These are phyloP conservation scores for Solanum infundibuliforme DNA, from an alignment of 257 asterid species.

Conservation along the genomic window DNA sequence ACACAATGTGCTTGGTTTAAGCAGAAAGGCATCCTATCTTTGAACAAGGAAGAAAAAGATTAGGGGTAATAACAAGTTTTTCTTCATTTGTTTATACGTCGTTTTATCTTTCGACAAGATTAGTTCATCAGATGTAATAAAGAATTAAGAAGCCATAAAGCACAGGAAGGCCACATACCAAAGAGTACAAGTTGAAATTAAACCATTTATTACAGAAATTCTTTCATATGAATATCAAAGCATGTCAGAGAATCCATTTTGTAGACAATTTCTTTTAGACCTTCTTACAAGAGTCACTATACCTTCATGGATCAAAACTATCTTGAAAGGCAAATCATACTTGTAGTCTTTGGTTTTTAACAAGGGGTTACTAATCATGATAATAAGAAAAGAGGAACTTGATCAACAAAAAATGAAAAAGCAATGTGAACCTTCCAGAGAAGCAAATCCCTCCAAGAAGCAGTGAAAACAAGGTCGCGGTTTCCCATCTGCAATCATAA, in stretches of 20 bases:
- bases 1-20: not conserved
- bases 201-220: not conserved
- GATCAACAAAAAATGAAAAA: not conserved
- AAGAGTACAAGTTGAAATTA: not conserved
- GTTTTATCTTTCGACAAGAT: not conserved
- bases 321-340: not conserved
- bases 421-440: constrained; percentile 57
- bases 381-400: not conserved
- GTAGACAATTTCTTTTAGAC: not conserved
- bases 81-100: not conserved
- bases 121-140: not conserved
- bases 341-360: not conserved
- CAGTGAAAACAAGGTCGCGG: constrained; percentile 69
- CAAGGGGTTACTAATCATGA: not conserved
- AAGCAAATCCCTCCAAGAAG: constrained; percentile 81
- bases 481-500: constrained; percentile 96
- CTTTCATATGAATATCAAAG: not conserved
- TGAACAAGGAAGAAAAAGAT: not conserved
- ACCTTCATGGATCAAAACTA: not conserved
- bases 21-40: not conserved
- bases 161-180: not conserved
- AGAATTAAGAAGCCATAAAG: not conserved
- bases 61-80: not conserved
- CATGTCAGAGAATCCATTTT: not conserved
- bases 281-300: not conserved